Evolutionary conservation across 2,329 filamentous ascomycete genomes (phyloP).

Genomic region (Cytospora leucostoma): DNA sequence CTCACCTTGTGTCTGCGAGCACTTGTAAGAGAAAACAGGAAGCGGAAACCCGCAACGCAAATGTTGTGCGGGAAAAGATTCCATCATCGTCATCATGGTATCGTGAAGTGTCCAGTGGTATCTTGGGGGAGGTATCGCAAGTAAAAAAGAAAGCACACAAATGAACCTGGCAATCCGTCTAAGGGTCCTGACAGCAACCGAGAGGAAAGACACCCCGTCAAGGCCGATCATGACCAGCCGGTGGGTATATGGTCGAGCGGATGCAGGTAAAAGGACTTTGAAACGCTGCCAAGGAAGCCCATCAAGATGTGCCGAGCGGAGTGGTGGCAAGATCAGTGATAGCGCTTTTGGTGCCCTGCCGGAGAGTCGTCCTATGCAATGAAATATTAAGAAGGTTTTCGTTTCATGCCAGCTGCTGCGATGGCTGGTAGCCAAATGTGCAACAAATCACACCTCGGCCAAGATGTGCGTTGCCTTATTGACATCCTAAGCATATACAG

Average conservation of each 20-base stretch:
- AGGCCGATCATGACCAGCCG: background rate
- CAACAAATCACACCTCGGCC: constrained; percentile 25
- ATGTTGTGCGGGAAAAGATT: constrained; percentile 9
- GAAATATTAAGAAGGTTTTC: constrained; percentile 23
- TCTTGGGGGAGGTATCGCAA: constrained; percentile 25
- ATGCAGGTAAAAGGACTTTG: background rate
- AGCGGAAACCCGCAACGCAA: constrained; percentile 22
- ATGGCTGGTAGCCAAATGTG: constrained; percentile 24
- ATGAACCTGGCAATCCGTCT: background rate
- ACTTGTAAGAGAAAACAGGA: constrained; percentile 15
- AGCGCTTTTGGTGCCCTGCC: constrained; percentile 4
- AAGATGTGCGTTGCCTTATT: constrained; percentile 24
- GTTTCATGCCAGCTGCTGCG: constrained; percentile 25
- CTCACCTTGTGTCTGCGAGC: constrained; percentile 16
- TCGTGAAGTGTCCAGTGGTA: constrained; percentile 27
- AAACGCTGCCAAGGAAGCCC: constrained; percentile 12
- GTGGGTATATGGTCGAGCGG: background rate
- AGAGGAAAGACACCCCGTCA: background rate
- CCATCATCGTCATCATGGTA: constrained; percentile 17
- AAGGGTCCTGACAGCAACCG: background rate
- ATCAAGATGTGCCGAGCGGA: background rate
- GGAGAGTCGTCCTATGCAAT: constrained; percentile 22
- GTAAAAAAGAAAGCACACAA: constrained; percentile 8
- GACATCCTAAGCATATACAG: constrained; percentile 28
- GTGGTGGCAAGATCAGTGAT: constrained; percentile 10